Conservation (phyloP, 1,284 basidiomycete genomes). For the Ceratobasidium sp. region DNA sequence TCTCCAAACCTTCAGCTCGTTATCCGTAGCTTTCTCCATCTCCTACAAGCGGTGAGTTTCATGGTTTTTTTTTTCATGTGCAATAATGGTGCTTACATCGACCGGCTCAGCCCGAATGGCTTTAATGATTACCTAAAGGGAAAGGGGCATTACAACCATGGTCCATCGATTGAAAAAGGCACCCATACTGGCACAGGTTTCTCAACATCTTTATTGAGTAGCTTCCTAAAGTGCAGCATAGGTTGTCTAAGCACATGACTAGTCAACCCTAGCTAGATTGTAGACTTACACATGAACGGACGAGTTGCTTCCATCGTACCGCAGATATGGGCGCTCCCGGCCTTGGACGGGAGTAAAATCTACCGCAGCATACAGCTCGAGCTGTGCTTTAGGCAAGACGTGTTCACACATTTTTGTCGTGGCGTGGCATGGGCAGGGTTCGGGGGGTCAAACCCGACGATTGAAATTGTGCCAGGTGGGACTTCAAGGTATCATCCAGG, state of each 20-base stretch:
- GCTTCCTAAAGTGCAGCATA: not conserved
- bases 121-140: not conserved
- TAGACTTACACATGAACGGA: not conserved
- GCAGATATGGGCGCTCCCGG: not conserved
- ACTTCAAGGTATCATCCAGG: not conserved
- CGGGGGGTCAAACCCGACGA: no score
- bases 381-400: not conserved
- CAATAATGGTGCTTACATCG: not conserved
- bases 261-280: not conserved
- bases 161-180: not conserved
- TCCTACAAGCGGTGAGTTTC: not conserved
- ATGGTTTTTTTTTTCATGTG: no score
- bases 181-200: not conserved
- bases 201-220: not conserved
- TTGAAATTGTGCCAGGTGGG: no score
- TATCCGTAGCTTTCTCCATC: not conserved
- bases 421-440: no score
- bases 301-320: not conserved
- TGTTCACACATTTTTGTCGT: not conserved
- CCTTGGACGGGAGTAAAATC: not conserved
- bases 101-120: not conserved
- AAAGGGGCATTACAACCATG: not conserved
- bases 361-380: not conserved
- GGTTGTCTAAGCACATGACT: not conserved
- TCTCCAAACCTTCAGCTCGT: constrained; percentile 18